These are phyloP conservation scores for Isatis lusitanica DNA, from an alignment of 441 rosid genomes.

Conservation along the genomic window DNA sequence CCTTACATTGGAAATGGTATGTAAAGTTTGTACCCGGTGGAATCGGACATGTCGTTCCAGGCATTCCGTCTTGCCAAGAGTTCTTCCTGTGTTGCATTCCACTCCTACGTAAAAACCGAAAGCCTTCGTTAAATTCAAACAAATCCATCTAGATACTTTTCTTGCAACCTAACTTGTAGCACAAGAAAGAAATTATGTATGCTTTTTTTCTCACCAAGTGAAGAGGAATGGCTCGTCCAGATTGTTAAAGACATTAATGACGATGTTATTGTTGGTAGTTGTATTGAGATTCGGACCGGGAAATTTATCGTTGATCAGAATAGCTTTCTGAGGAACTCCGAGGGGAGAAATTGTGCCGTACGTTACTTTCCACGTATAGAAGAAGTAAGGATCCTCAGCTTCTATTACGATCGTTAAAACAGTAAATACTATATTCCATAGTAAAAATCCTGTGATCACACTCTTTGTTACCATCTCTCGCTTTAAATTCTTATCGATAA, in stretches of 20 bases:
- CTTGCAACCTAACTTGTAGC: not conserved
- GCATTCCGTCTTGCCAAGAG: slow-evolving; percentile 60
- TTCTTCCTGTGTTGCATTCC: slow-evolving; percentile 64
- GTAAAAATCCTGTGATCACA: slow-evolving; percentile 29
- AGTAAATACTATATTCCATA: not conserved
- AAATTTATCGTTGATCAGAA: slow-evolving; percentile 55
- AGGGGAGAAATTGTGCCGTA: slow-evolving; percentile 58
- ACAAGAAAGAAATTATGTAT: not conserved
- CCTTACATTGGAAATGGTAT: slow-evolving; percentile 57
- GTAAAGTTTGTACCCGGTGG: slow-evolving; percentile 51
- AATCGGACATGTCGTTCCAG: slow-evolving; percentile 61
- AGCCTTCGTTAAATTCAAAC: not conserved
- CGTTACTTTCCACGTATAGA: slow-evolving; percentile 53
- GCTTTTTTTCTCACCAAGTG: slow-evolving; percentile 41
- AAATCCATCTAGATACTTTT: not conserved
- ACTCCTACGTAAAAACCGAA: slow-evolving; percentile 32
- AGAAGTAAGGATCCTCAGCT: slow-evolving; percentile 52
- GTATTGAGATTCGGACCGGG: slow-evolving; percentile 60
- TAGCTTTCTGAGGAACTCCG: slow-evolving; percentile 50
- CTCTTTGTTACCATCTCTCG: slow-evolving; percentile 8
- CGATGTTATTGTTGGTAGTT: slow-evolving; percentile 55
- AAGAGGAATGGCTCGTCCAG: slow-evolving; percentile 66
- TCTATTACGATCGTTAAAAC: slow-evolving; percentile 20
- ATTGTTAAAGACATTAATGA: slow-evolving; percentile 53
- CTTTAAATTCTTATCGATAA: not conserved